Evolutionary conservation across 2,329 filamentous ascomycete species (phyloP), one percentile per base, ranked within the genome.

Genomic region (Colletotrichum sp.): DNA sequence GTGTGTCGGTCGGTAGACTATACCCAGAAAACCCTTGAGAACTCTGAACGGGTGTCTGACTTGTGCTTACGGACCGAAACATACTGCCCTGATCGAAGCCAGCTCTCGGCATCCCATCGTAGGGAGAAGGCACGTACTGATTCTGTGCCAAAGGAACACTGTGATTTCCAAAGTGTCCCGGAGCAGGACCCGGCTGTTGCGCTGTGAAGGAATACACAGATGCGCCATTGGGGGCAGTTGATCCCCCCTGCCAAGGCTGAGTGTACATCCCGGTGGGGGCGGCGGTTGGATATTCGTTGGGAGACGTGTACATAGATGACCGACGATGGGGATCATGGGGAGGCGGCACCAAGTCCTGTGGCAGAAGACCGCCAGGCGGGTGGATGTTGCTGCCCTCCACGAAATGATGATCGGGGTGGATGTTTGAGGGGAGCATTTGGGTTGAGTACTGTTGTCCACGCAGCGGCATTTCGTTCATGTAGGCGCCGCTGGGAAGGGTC

Each of bases 121-220:
- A 86, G 3, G 83, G 82, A 15, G 76, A 72, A 11, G 80, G 78
- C 61, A 86, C 83, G 64, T 85, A 86, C 2, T 84, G 84, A 9
- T 77, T 81, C 34, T 84, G 79, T 8, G 79, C 81, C 71, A 86
- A 80, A 19, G 82, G 77, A 12, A 86, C 84, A n/a, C 66, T 55
- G 3, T 82, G 80, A 39, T 78, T 80, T 25, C 83, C 81, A 75
- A 84, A 86, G 1, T 83, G 78, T 2, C 82, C 71, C 36, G 82
- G 78, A 36, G 83, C 77, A 16, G 82, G 68, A 13, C 81, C 80
- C 6, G 82, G 77, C 27, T 85, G 84, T 69, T 89, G 86, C 8
- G 85, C 80, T 16, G 85, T 83, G 68, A 88, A 90, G 2, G 87
- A 80, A 77, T 90, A 91, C 77, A 90, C 81, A 1, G 87, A 78